Evolutionary conservation across 352 stramenopile species (phyloP).

Genomic region (Pythium diclinum): DNA sequence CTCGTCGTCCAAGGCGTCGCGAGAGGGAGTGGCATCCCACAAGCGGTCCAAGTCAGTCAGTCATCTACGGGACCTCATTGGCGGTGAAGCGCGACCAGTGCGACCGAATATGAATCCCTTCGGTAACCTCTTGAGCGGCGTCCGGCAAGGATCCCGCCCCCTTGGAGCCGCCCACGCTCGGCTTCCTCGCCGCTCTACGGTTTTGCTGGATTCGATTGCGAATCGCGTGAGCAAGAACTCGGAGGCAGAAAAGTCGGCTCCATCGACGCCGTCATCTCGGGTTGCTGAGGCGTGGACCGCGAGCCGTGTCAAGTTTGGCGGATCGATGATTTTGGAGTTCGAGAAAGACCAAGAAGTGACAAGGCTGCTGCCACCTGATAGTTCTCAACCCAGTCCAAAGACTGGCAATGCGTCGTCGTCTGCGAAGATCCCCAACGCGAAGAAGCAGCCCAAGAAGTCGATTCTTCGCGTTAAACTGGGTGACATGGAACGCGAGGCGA

Average conservation of each 20-base stretch:
- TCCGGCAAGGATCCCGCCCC: constrained; percentile 9
- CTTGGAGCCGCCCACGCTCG: constrained; percentile 20
- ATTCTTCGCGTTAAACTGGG: constrained; percentile 25
- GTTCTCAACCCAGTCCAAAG: constrained; percentile 1
- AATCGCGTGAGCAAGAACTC: constrained; percentile 11
- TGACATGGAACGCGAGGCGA: constrained; percentile 10
- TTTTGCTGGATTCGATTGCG: constrained; percentile 25
- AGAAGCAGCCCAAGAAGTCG: constrained; percentile 25
- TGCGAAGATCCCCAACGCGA: background rate
- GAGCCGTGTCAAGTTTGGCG: constrained; percentile 27
- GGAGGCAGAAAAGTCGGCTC: constrained; percentile 9
- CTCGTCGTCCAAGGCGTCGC: background rate
- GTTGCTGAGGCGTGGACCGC: constrained; percentile 18
- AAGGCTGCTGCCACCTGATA: constrained; percentile 15
- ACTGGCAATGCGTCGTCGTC: background rate
- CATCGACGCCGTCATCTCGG: background rate
- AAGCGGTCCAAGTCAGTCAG: constrained; percentile 56
- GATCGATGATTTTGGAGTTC: constrained; percentile 19
- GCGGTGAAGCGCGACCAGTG: constrained; percentile 20
- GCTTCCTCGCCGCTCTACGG: constrained; percentile 15
- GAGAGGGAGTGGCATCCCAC: background rate
- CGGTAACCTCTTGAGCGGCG: constrained; percentile 7
- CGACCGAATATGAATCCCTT: constrained; percentile 13
- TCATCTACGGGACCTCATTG: constrained; percentile 58
- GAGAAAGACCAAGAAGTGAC: constrained; percentile 30